Percentiles rank a stretch among this genome's conserved stretches.
Conservation (phyloP, 2,329 filamentous ascomycete genomes). For the Dactylellina sp. region DNA sequence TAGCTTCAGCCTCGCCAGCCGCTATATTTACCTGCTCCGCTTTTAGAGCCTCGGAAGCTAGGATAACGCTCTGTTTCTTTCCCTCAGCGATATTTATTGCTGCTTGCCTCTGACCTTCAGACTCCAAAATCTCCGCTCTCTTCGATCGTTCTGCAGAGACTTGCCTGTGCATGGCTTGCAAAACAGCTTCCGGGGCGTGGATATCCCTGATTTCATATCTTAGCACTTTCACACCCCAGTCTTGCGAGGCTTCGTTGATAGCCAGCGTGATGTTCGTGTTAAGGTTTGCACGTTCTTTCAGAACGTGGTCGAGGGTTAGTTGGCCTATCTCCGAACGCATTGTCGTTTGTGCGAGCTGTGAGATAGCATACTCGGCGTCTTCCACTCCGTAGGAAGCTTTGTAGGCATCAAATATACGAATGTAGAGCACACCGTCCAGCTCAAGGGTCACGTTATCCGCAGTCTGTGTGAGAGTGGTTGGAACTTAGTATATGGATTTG, state of each 20-base stretch:
- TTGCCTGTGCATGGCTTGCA: constrained; percentile 97
- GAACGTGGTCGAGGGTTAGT: constrained; percentile 92
- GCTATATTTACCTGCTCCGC: constrained; percentile 94
- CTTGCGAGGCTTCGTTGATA: constrained; percentile 96
- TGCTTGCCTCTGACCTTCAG: constrained; percentile 94
- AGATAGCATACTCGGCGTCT: constrained; percentile 98
- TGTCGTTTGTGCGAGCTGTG: constrained; percentile 95
- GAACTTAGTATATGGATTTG: neutral
- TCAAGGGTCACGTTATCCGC: constrained; percentile 98
- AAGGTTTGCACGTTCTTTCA: constrained; percentile 94
- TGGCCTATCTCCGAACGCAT: constrained; percentile 99
- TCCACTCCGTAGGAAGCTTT: constrained; percentile 99
- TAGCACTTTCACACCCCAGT: constrained; percentile 95
- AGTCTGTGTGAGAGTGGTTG: constrained; percentile 66
- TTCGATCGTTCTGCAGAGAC: constrained; percentile 97
- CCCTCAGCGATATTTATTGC: constrained; percentile 99
- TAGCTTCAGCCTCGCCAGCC: constrained; percentile 92
- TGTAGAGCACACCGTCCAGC: constrained; percentile 94
- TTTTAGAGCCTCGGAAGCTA: constrained; percentile 90
- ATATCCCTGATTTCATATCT: constrained; percentile 99
- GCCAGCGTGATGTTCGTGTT: constrained; percentile 99
- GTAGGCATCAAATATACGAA: constrained; percentile 95
- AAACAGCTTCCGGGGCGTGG: constrained; percentile 90
- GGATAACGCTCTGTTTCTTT: constrained; percentile 94
- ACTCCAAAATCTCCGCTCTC: constrained; percentile 96